Evolutionary conservation across 306 rosid species (phyloP).

Genomic region (Ceratonia siliqua): DNA sequence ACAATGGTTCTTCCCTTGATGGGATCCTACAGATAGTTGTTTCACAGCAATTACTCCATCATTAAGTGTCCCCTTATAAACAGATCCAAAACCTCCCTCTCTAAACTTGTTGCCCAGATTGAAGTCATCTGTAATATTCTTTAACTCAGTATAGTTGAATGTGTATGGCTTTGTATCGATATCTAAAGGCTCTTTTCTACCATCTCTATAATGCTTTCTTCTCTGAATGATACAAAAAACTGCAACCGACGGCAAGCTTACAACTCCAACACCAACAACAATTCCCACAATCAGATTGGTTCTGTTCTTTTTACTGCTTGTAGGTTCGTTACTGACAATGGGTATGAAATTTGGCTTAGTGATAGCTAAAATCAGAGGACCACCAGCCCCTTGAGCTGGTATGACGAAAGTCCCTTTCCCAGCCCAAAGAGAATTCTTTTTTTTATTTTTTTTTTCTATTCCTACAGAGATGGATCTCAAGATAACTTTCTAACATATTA

Average conservation of each 20-base stretch:
- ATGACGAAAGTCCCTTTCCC: too few relatives aligned
- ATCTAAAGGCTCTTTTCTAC: conserved; percentile 53
- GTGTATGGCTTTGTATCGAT: conserved; percentile 71
- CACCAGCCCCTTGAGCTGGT: too few relatives aligned
- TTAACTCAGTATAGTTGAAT: conserved; percentile 64
- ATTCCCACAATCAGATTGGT: conserved; percentile 64
- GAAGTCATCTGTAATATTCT: conserved; percentile 68
- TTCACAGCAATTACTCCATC: conserved; percentile 83
- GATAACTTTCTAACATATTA: too few relatives aligned
- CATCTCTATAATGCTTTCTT: conserved; percentile 41
- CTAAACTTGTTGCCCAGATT: conserved; percentile 63
- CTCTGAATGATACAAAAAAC: conserved; percentile 42
- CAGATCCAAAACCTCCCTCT: conserved; percentile 94
- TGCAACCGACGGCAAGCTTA: conserved; percentile 39
- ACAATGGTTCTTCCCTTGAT: conserved; percentile 85
- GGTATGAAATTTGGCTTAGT: conserved; percentile 69
- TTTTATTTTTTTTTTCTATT: too few relatives aligned
- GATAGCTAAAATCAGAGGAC: too few relatives aligned
- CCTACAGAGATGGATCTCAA: too few relatives aligned
- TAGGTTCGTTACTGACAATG: conserved; percentile 55
- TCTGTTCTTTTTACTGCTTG: conserved; percentile 45
- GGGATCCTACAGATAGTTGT: conserved; percentile 75
- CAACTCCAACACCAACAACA: conserved; percentile 59
- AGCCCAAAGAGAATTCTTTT: too few relatives aligned
- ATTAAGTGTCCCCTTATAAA: conserved; percentile 69